Evolutionary conservation across 108 stramenopile species (phyloP).

Genomic region (Fragilaria radians): DNA sequence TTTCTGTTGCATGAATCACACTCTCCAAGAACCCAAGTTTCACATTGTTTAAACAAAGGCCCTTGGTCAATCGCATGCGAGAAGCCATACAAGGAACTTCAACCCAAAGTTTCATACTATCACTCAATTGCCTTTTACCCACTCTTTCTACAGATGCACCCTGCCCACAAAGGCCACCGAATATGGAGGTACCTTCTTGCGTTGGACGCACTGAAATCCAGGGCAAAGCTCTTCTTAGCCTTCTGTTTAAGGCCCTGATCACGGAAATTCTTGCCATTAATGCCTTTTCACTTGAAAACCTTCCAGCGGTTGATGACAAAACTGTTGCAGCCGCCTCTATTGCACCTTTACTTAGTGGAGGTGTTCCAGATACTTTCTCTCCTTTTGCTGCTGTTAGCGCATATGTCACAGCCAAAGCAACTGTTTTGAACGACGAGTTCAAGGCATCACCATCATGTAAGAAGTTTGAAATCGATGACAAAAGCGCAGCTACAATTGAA

Average conservation of each 20-base stretch:
- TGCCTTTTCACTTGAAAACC: conserved; percentile 35
- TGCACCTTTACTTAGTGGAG: conserved; percentile 15
- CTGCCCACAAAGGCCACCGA: conserved; percentile 72
- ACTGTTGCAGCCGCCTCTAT: conserved; percentile 42
- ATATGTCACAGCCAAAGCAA: conserved; percentile 46
- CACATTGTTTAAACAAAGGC: conserved; percentile 59
- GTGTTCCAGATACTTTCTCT: conserved; percentile 2
- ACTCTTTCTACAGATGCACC: conserved; percentile 71
- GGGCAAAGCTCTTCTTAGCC: conserved; percentile 54
- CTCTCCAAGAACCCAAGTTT: conserved; percentile 67
- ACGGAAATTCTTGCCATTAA: conserved; percentile 70
- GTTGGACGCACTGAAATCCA: conserved; percentile 67
- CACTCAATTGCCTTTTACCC: conserved; percentile 26
- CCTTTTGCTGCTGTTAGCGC: conserved; percentile 15
- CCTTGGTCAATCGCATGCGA: conserved; percentile 36
- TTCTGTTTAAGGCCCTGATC: conserved; percentile 76
- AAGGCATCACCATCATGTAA: conserved; percentile 41
- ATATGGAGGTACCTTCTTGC: conserved; percentile 75
- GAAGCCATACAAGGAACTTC: conserved; percentile 49
- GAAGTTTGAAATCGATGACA: conserved; percentile 47
- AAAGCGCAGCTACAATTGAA: conserved; percentile 30
- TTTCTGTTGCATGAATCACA: conserved; percentile 80
- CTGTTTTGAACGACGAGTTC: conserved; percentile 34
- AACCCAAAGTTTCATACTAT: conserved; percentile 27
- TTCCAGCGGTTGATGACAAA: conserved; percentile 7